Conservation (phyloP, 208 protist genomes). For the Trypanosoma mega region DNA sequence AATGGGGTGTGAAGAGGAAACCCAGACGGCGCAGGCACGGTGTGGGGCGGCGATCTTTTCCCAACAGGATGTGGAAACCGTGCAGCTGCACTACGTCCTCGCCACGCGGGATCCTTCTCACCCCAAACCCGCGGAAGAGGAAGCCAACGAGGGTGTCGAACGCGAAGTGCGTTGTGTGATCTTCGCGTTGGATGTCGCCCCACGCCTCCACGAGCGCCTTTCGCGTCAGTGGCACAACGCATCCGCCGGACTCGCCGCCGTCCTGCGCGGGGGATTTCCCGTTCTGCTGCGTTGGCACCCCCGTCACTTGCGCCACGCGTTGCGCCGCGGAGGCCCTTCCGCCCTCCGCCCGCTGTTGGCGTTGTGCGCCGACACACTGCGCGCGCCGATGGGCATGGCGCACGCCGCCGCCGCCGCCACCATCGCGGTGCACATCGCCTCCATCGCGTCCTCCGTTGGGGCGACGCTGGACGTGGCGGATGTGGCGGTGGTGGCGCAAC, state of each 20-base stretch:
- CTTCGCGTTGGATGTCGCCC: constrained; percentile 61
- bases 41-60: constrained; percentile 14
- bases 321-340: constrained; percentile 43
- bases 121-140: background rate
- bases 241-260: constrained; percentile 37
- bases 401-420: constrained; percentile 40
- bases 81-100: constrained; percentile 64
- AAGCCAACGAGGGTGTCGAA: background rate
- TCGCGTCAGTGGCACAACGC: constrained; percentile 86
- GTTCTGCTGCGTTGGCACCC: constrained; percentile 54
- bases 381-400: background rate
- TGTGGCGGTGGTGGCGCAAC: constrained; percentile 36
- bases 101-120: constrained; percentile 12
- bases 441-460: constrained; percentile 63
- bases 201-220: constrained; percentile 68
- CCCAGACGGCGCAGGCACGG: constrained; percentile 1
- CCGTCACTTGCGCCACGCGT: constrained; percentile 58
- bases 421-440: constrained; percentile 62
- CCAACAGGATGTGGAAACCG: constrained; percentile 35
- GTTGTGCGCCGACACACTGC: constrained; percentile 2
- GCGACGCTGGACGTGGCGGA: constrained; percentile 36
- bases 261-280: constrained; percentile 21
- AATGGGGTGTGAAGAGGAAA: background rate
- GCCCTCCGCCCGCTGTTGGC: constrained; percentile 35
- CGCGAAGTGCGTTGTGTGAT: constrained; percentile 28